Evolutionary conservation across 2,329 filamentous ascomycete genomes (phyloP).

Genomic region (Raffaelea ambrosiae): DNA sequence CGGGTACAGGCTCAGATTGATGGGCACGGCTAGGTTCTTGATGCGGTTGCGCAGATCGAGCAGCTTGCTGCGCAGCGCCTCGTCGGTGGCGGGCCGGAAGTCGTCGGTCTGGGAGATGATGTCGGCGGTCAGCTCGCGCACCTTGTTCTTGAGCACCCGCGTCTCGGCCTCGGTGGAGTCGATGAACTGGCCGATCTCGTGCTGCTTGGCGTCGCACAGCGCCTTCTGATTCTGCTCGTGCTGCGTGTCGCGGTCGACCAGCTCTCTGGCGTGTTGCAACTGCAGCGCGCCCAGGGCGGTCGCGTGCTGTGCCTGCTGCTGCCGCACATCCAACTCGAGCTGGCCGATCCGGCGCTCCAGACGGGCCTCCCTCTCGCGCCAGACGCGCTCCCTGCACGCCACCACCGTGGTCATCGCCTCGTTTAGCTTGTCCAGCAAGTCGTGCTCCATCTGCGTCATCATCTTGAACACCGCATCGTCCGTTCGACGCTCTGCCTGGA

Average conservation of each 20-base stretch:
- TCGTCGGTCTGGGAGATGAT: constrained; percentile 17
- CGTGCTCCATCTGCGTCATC: constrained; percentile 1
- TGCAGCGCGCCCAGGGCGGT: neutral
- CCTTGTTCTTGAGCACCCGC: constrained; percentile 4
- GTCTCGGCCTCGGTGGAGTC: constrained; percentile 7
- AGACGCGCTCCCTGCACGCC: neutral
- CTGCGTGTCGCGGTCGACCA: neutral
- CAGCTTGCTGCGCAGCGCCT: constrained; percentile 13
- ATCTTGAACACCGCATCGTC: constrained; percentile 1
- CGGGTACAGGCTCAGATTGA: constrained; percentile 11
- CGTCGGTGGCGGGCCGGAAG: constrained; percentile 17
- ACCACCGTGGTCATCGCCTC: neutral
- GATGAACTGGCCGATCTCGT: constrained; percentile 5
- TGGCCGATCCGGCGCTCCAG: neutral
- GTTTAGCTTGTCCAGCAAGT: too few species aligned
- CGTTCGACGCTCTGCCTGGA: neutral
- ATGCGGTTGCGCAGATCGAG: constrained; percentile 13
- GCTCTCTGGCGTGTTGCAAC: neutral
- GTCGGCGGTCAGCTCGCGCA: constrained; percentile 12
- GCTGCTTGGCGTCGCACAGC: constrained; percentile 3
- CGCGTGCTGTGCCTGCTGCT: neutral
- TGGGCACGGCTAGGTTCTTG: constrained; percentile 12
- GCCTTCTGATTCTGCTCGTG: neutral
- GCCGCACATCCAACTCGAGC: constrained; percentile 1
- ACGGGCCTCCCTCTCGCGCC: neutral